Conservation (phyloP, 192 early-diverging fungal species). For the Coemansia sp. region DNA sequence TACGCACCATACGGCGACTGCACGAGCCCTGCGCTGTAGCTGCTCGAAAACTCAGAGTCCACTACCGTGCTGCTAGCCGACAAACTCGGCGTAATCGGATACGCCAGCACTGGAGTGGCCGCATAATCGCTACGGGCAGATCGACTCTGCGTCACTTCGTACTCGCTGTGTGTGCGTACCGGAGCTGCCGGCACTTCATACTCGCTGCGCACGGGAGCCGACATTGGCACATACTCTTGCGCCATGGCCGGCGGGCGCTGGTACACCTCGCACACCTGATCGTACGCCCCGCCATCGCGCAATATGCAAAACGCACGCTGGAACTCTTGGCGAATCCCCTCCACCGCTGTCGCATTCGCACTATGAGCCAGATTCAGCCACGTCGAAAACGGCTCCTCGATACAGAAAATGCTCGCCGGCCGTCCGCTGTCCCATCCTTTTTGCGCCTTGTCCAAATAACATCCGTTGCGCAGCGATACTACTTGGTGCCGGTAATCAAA, state of each 20-base stretch:
- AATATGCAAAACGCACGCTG: slow-evolving; percentile 67
- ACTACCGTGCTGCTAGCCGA: background rate
- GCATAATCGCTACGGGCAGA: background rate
- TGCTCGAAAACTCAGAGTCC: background rate
- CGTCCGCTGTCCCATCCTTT: slow-evolving; percentile 84
- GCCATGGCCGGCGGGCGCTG: slow-evolving; percentile 24
- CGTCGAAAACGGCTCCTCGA: slow-evolving; percentile 92
- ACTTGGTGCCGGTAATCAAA: slow-evolving; percentile 84
- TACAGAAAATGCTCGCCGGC: slow-evolving; percentile 71
- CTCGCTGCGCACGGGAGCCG: slow-evolving; percentile 1
- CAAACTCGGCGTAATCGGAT: background rate
- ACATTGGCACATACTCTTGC: background rate
- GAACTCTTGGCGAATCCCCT: slow-evolving; percentile 81
- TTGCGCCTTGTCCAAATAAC: slow-evolving; percentile 72
- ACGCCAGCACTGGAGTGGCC: background rate
- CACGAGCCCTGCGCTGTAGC: background rate
- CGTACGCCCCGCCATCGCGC: slow-evolving; percentile 49
- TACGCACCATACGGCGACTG: background rate
- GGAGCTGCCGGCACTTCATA: background rate
- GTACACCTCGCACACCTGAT: slow-evolving; percentile 44
- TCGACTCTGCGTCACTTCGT: background rate
- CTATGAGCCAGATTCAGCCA: slow-evolving; percentile 89
- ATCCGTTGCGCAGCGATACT: slow-evolving; percentile 76
- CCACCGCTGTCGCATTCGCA: slow-evolving; percentile 74
- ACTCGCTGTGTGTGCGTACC: background rate